Base-by-base conservation (phyloP, 2,329 filamentous ascomycete genomes). In the Talaromyces sp. region DNA sequence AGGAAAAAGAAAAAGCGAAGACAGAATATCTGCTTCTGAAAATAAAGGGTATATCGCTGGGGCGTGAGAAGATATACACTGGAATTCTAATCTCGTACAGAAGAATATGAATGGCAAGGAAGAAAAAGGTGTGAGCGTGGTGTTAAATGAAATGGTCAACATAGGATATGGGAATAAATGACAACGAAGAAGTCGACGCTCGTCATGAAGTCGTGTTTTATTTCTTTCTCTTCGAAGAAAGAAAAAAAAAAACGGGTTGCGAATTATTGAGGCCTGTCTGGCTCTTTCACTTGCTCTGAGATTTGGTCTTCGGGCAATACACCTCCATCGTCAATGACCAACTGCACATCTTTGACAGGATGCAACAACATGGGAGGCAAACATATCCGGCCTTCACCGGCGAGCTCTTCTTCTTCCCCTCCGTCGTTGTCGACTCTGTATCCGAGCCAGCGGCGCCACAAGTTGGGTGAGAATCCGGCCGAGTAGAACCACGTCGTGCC, bases 401-500 rank as follows among this genome's bases (percentile, higher is more conserved):
- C 82, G 63, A 83, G 74, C 75, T 94, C 91, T 66, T 89, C 87
- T 74, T 89, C 83, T 68, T 92, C 89, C 26, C 90, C 91, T 11
- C 89, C 88, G 59, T 90, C 88, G 65, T 90, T 89, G 70, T 91
- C 86, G 38, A 93, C 88, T 65, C 84, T 85, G 68, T 93, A 85
- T 1, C 92, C 92, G 38, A 96, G 77, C 93, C 93, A 97, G 62
- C 91, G 82, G 55, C 86, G 83, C 80, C 94, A 97, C 69, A 97
- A 69, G 64, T 91, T 91, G 2, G 87, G 84, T 7, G 90, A 87
- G 70, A 96, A 96, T 1, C 87, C 86, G 0, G 89, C 88, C 66
- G 92, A 90, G 75, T 96, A 97, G 75, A 94, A 97, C 92, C 92
- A 97, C 21, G 88, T 91, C 69, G 91, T 86, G 0, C 92, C 92